Conservation (phyloP, 148 eudicot species). For the Chenopodium suecicum region DNA sequence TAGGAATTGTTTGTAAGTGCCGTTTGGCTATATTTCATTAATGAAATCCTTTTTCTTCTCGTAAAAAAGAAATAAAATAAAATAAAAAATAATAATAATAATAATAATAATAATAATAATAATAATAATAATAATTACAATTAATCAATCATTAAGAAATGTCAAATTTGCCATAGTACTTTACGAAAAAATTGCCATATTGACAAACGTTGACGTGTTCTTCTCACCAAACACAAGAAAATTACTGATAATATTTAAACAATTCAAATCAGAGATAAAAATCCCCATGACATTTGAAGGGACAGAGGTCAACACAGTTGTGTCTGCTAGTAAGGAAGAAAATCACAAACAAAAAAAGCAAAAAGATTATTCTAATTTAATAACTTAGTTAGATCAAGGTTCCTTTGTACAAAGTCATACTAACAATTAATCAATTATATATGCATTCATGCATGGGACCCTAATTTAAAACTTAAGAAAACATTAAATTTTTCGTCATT, state of each 20-base stretch:
- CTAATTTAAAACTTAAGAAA: neutral
- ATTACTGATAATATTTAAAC: neutral
- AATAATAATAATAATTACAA: neutral
- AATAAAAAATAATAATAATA: no score
- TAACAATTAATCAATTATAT: neutral
- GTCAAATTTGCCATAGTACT: neutral
- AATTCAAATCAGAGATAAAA: neutral
- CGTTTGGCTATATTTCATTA: no score
- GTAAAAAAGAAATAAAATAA: no score
- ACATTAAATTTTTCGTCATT: constrained; percentile 1
- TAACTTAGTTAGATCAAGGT: constrained; percentile 13
- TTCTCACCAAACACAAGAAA: neutral
- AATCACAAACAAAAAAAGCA: constrained; percentile 6
- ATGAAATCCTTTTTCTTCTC: no score
- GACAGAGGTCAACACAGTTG: constrained; percentile 20
- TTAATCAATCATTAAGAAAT: neutral
- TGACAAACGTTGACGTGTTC: neutral
- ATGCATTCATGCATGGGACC: constrained; percentile 1
- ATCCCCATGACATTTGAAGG: constrained; percentile 3
- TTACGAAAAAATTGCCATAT: neutral
- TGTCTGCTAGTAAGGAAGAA: constrained; percentile 25
- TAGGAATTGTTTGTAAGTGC: no score
- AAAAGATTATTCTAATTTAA: neutral
- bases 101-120: no score
- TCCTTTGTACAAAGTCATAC: neutral